Conservation (phyloP, 2,329 filamentous ascomycete genomes). For the Hypoxylon sp. region DNA sequence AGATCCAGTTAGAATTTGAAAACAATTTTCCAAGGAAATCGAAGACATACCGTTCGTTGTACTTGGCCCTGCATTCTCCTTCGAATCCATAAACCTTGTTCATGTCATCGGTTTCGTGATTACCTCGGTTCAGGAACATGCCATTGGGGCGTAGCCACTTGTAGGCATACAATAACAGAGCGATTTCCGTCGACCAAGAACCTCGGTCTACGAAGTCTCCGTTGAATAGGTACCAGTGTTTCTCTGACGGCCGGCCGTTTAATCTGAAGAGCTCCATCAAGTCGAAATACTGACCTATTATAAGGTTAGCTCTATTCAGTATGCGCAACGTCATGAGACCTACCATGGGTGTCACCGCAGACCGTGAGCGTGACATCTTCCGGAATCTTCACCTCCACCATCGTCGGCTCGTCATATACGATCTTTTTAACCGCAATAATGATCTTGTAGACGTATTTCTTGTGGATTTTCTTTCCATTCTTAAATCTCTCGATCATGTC, state of each 20-base stretch:
- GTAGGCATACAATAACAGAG: constrained; percentile 92
- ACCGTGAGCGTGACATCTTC: constrained; percentile 87
- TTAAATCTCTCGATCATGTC: constrained; percentile 98
- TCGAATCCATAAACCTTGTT: constrained; percentile 99
- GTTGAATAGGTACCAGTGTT: constrained; percentile 97
- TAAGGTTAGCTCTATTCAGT: constrained; percentile 40
- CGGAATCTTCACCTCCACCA: constrained; percentile 92
- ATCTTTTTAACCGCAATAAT: constrained; percentile 90
- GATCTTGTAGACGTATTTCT: constrained; percentile 98
- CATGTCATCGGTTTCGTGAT: constrained; percentile 99
- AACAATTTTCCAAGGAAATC: constrained; percentile 4
- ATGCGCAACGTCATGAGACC: constrained; percentile 49
- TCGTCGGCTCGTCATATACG: constrained; percentile 92
- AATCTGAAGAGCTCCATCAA: constrained; percentile 95
- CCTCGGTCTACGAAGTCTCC: constrained; percentile 98
- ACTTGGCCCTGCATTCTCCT: constrained; percentile 98
- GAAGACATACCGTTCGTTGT: constrained; percentile 78
- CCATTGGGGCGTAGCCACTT: constrained; percentile 91
- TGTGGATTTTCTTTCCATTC: constrained; percentile 92
- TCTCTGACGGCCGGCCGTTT: constrained; percentile 86
- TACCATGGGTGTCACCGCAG: constrained; percentile 96
- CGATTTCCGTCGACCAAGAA: constrained; percentile 98
- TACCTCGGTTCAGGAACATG: constrained; percentile 97
- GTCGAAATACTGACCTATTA: constrained; percentile 94
- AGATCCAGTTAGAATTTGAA: constrained; percentile 41